Evolutionary conservation across 2,329 filamentous ascomycete species (phyloP), one percentile per base, ranked within the genome.

Genomic region (Nemania sp.): DNA sequence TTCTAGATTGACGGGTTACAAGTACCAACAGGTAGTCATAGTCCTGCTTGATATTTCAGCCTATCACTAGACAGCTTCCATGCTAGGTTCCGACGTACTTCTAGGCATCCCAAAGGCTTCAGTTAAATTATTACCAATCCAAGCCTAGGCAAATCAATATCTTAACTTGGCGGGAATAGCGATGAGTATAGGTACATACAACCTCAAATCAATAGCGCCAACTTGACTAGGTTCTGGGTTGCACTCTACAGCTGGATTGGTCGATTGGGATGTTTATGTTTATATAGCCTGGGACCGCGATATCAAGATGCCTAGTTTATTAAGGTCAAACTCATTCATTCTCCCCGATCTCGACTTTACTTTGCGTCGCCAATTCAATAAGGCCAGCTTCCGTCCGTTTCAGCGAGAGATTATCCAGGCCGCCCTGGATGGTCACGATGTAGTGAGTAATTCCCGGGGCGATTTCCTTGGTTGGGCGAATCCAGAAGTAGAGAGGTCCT

Each of bases 371-470:
- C 88, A 90, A 35, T 92, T 92, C 79, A 87, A 86, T 62, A 92
- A 92, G 75, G 80, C 81, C 20, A 79, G 82, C 24, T 92, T 79
- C 64, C 74, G 93, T 73, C 93, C 94, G 11, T 84, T 92, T 43
- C 95, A 98, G 77, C 89, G 93, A 67, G 94, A 98, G 76, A 94
- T 98, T 64, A 95, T 98, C 63, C 85, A 87, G 66, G 92, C 93
- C 7, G 92, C 93, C 2, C 85, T 98, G 8, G 88, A 92, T 64
- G 92, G 93, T 18, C 86, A 94, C 70, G 95, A 98, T 90, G 92
- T 98, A 41, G 64, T 66, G 55, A 56, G 64, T 66, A 4, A n/a
- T 38, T 20, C 22, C 32, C 22, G 8, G 20, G 2, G 3, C 15
- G 15, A 41, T 41, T 41, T 15, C 38, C 38, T 41, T 41, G 5